Evolutionary conservation across 2,329 filamentous ascomycete species (phyloP).

Genomic region (Colletotrichum tropicale): DNA sequence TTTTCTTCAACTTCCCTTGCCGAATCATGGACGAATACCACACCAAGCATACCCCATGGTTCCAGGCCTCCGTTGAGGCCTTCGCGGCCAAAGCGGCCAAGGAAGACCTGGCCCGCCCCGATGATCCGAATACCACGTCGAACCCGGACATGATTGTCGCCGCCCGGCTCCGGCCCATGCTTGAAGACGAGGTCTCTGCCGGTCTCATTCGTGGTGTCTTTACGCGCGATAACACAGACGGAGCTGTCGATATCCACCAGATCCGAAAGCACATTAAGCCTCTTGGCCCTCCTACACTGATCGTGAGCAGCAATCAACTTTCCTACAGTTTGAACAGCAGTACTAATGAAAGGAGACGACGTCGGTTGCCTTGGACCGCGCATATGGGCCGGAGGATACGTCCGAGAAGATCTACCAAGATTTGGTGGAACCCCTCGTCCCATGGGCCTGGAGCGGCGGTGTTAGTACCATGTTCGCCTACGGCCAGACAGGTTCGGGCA

Average conservation of each 20-base stretch:
- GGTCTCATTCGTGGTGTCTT: slow-evolving; percentile 33
- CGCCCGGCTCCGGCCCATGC: slow-evolving; percentile 39
- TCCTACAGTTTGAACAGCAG: too few relatives aligned
- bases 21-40: slow-evolving; percentile 2
- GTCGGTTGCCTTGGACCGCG: slow-evolving; percentile 36
- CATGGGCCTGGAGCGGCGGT: slow-evolving; percentile 50
- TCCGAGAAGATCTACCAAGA: slow-evolving; percentile 46
- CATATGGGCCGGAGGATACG: slow-evolving; percentile 36
- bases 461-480: slow-evolving; percentile 54
- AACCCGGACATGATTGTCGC: slow-evolving; percentile 37
- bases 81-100: not conserved
- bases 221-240: slow-evolving; percentile 22
- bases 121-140: not conserved
- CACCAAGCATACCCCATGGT: slow-evolving; percentile 2
- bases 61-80: not conserved
- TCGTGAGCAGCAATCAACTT: slow-evolving; percentile 19
- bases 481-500: slow-evolving; percentile 54
- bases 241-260: slow-evolving; percentile 40
- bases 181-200: slow-evolving; percentile 34
- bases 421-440: slow-evolving; percentile 44
- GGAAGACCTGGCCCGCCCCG: not conserved
- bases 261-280: slow-evolving; percentile 36
- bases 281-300: slow-evolving; percentile 30
- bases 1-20: too few relatives aligned
- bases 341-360: slow-evolving; percentile 29